These are phyloP conservation scores for Xanthoconium purpureum DNA, from an alignment of 768 basidiomycete genomes.

Conservation along the genomic window DNA sequence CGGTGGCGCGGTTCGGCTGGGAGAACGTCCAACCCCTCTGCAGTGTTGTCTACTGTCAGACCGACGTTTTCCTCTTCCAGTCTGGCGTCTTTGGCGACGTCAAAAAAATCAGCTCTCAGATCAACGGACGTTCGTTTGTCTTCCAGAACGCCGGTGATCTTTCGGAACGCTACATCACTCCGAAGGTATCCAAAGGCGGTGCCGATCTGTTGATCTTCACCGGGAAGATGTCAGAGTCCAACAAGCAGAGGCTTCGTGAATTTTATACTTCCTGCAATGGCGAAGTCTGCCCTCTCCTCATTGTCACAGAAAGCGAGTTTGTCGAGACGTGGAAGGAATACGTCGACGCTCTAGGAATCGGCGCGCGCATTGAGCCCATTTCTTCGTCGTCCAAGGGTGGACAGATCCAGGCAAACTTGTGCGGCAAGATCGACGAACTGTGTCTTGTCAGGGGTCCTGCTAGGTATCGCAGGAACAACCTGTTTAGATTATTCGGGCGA, in stretches of 20 bases:
- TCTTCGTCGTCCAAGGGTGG: background rate
- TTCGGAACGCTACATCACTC: conserved; percentile 12
- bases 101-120: conserved; percentile 16
- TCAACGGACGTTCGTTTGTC: conserved; percentile 23
- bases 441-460: conserved; percentile 25
- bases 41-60: conserved; percentile 20
- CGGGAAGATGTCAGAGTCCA: conserved; percentile 9
- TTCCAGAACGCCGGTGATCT: conserved; percentile 20
- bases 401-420: conserved; percentile 1
- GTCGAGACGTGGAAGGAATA: conserved; percentile 9
- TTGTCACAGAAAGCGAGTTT: conserved; percentile 14
- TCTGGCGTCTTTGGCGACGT: conserved; percentile 16
- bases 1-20: conserved; percentile 25
- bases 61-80: conserved; percentile 13
- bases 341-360: conserved; percentile 11
- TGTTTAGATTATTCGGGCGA: conserved; percentile 19
- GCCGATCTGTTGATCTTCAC: conserved; percentile 27
- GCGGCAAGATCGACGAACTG: conserved; percentile 16
- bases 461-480: conserved; percentile 9
- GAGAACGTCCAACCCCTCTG: conserved; percentile 18
- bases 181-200: conserved; percentile 19
- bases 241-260: conserved; percentile 2
- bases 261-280: conserved; percentile 21
- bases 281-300: conserved; percentile 25
- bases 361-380: conserved; percentile 13